These are phyloP conservation scores for Isatis tinctoria DNA, from an alignment of 345 rosid genomes.

Conservation along the genomic window DNA sequence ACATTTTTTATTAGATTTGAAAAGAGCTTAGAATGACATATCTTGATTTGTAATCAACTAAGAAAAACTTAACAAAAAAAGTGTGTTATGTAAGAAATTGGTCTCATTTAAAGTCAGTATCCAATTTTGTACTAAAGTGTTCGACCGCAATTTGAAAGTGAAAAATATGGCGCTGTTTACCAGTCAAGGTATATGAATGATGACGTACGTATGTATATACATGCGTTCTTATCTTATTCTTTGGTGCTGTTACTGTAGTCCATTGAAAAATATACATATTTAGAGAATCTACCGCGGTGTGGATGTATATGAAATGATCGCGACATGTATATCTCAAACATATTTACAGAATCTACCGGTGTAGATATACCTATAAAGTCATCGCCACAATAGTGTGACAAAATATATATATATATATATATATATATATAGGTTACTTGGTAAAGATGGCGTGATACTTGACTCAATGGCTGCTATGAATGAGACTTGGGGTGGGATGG, in stretches of 20 bases:
- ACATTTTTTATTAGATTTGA: not conserved
- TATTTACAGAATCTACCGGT: not conserved
- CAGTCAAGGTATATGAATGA: not conserved
- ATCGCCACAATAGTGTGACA: not conserved
- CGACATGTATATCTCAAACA: not conserved
- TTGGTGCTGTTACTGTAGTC: not conserved
- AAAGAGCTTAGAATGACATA: not conserved
- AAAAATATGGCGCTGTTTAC: not conserved
- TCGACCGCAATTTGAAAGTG: not conserved
- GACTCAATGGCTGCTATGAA: no score
- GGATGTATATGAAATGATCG: not conserved
- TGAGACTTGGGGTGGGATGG: no score
- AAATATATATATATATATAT: not conserved
- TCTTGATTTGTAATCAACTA: not conserved
- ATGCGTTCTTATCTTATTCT: not conserved
- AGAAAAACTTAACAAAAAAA: not conserved
- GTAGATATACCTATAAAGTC: not conserved
- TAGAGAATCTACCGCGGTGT: not conserved
- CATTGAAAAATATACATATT: not conserved
- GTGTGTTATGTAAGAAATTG: not conserved
- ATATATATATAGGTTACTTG: not conserved
- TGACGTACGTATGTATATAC: slow-evolving; percentile 5
- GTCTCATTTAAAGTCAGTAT: not conserved
- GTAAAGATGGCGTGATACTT: not conserved
- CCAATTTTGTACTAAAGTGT: not conserved